Conservation (phyloP, 2,329 filamentous ascomycete genomes). For the Colletotrichum costaricense region DNA sequence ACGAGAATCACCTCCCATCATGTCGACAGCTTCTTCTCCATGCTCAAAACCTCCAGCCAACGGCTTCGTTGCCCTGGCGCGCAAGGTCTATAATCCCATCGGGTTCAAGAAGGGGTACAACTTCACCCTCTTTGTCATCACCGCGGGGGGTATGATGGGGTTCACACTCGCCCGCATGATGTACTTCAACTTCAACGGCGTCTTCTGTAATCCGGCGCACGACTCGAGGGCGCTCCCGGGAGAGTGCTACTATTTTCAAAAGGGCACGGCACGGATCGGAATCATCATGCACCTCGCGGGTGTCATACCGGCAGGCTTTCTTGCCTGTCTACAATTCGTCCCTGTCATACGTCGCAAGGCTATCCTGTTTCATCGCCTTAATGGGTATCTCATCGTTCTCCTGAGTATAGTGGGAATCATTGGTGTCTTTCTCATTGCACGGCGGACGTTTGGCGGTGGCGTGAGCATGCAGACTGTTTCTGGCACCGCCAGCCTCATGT, state of each 20-base stretch:
- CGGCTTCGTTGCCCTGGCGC: conserved; percentile 36
- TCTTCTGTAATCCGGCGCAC: conserved; percentile 45
- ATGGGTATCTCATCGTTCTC: conserved; percentile 65
- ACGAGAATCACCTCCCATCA: not conserved
- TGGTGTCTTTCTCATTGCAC: conserved; percentile 64
- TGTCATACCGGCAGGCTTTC: conserved; percentile 57
- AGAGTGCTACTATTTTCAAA: conserved; percentile 52
- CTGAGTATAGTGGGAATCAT: conserved; percentile 58
- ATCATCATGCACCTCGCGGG: conserved; percentile 58
- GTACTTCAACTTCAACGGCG: conserved; percentile 57
- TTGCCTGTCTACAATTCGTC: conserved; percentile 61
- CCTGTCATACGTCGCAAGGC: conserved; percentile 58
- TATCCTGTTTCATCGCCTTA: conserved; percentile 68
- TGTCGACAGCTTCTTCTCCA: conserved; percentile 9
- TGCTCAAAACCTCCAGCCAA: conserved; percentile 31
- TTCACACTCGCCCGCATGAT: conserved; percentile 61
- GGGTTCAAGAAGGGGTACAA: conserved; percentile 70
- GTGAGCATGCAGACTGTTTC: conserved; percentile 59
- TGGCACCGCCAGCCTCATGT: conserved; percentile 56
- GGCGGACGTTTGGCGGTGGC: conserved; percentile 64
- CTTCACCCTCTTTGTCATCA: conserved; percentile 64
- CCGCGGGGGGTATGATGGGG: conserved; percentile 56
- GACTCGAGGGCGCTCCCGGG: conserved; percentile 42
- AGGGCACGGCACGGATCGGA: conserved; percentile 46
- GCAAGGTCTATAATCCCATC: conserved; percentile 54